Conservation (phyloP, 148 eudicot genomes). For the Gaultheria prostrata region DNA sequence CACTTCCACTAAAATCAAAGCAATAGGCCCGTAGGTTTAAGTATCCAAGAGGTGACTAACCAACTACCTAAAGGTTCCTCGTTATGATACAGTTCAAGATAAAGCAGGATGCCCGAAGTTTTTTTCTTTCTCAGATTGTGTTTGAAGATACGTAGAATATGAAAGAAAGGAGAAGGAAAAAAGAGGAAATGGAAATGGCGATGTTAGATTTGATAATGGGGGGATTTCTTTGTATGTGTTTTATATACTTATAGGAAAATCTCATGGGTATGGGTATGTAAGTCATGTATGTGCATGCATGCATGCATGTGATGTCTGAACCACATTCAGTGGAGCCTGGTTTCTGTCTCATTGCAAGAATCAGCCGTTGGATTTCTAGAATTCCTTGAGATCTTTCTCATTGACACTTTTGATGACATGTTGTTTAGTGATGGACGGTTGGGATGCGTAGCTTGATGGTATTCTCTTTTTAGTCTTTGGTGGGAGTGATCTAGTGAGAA, state of each 20-base stretch:
- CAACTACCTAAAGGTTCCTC: no score
- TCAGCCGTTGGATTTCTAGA: constrained; percentile 9
- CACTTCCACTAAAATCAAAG: no score
- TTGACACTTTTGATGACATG: background rate
- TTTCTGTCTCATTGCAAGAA: background rate
- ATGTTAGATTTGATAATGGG: constrained; percentile 19
- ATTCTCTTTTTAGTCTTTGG: background rate
- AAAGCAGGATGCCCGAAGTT: no score
- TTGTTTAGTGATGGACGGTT: constrained; percentile 5
- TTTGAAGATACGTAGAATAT: constrained; percentile 13
- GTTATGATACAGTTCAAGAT: no score
- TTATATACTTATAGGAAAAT: constrained; percentile 21
- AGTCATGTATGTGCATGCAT: constrained; percentile 9
- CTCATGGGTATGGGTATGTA: background rate
- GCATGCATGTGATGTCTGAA: constrained; percentile 3
- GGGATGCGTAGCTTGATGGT: constrained; percentile 5
- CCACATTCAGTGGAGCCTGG: background rate
- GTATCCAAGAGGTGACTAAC: no score
- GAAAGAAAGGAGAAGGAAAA: background rate
- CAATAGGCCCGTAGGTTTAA: no score
- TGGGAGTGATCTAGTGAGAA: background rate
- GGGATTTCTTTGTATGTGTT: constrained; percentile 7
- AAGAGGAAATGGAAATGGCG: constrained; percentile 7
- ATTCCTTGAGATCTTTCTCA: constrained; percentile 4
- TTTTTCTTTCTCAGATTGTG: background rate